These are phyloP conservation scores for Podospora anserina DNA, from an alignment of 495 filamentous ascomycete species.

Conservation along the genomic window DNA sequence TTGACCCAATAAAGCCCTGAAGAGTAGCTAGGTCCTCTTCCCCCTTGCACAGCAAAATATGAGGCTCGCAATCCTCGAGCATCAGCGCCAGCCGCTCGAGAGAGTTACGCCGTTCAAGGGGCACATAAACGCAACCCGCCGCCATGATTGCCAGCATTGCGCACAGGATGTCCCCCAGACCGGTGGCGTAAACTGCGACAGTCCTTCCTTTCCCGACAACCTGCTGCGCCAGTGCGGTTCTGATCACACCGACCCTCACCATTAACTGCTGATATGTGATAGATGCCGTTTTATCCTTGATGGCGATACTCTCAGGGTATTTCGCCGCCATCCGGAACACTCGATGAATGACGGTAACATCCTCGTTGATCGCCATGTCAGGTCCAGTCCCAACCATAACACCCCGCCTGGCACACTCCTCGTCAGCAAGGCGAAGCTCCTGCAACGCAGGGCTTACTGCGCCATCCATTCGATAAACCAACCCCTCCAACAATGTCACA, in stretches of 20 bases:
- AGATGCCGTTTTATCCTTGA: not conserved
- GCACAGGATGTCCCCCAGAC: not conserved
- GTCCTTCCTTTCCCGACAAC: not conserved
- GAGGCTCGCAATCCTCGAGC: not conserved
- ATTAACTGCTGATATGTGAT: not conserved
- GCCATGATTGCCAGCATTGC: not conserved
- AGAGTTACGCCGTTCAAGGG: not conserved
- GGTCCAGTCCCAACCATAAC: not conserved
- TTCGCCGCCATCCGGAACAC: not conserved
- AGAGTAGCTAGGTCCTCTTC: not conserved
- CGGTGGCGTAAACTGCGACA: not conserved
- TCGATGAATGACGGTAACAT: not conserved
- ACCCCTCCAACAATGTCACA: conserved; percentile 14
- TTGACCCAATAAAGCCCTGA: not conserved
- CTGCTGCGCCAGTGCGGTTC: not conserved
- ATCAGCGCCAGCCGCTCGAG: not conserved
- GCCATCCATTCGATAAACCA: not conserved
- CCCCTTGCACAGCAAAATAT: not conserved
- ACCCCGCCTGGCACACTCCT: not conserved
- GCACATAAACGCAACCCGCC: not conserved
- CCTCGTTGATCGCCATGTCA: not conserved
- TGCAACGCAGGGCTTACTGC: not conserved
- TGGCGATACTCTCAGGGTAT: not conserved
- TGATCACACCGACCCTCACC: not conserved
- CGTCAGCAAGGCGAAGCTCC: too few relatives aligned